Base-by-base conservation (phyloP, 805 yeast genomes). In the Hanseniaspora guilliermondii region DNA sequence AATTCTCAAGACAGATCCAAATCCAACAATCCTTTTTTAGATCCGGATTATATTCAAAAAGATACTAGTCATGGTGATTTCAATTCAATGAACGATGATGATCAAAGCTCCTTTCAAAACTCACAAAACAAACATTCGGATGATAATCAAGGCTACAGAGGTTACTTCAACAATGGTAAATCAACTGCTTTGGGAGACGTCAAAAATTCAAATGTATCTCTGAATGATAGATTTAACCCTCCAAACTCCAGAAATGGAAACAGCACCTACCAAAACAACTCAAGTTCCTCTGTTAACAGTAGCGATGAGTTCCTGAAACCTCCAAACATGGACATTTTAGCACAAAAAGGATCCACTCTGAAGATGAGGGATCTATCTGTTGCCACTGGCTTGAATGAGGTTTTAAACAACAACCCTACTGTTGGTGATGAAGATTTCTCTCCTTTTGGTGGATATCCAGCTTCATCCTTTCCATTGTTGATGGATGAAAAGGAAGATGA, bases 381-480 rank as follows among this genome's bases (percentile, higher is more conserved):
- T 5, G 47, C 37, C 8, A 37, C 41, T 35, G 50, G 46, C 16
- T 14, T 39, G 32, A 46, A 33, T 7, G 32, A 27, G 9, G 47
- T 44, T 17, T n/a, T 44, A 24, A 44, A 44, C 36, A 41, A 30
- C 25, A 42, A 24, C 22, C 12, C 25, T 9, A 24, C 17, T 11
- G 49, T 22, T 47, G 73, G 72, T 40, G 81, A 75, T 62, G 76
- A 81, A 22, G 93, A 84, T 62, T 81, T 82, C 60, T 79, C 85
- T 47, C 98, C 97, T 2, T 91, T 91, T 70, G 98, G 97, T 50
- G 97, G 97, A 16, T 91, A 86, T 68, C 97, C 98, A 0, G 94
- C 96, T 8, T 75, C 88, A 17, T 81, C 87, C 4, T 91, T 91
- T 71, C 98, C 98, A 1, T 72, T 91, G 56, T 83, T 78, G 61